Evolutionary conservation across 2,329 filamentous ascomycete species (phyloP), one percentile per base, ranked within the genome.

Genomic region (Beauveria rudraprayagi): DNA sequence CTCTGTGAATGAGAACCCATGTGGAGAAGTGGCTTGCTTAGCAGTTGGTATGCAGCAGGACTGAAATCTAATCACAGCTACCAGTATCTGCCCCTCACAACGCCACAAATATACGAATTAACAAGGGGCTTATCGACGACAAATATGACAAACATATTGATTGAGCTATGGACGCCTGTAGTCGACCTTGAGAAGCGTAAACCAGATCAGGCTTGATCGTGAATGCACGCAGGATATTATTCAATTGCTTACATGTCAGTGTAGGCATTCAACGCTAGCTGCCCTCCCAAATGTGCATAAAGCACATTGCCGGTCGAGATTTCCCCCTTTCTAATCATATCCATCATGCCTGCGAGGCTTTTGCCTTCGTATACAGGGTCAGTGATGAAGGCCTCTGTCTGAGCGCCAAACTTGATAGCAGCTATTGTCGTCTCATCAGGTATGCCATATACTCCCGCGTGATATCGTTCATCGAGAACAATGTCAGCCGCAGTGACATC

Each of bases 291-390:
- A 72, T 91, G 88, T 1, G 86, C 87, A 72, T 89, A 91, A 62
- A 91, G 68, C 37, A 90, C 83, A 67, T 87, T 88, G n/a, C 83
- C 84, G 0, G 79, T 79, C 3, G 73, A 71, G 62, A 90, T 84
- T 70, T 86, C 83, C 0, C 82, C 86, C 56, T 80, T 83, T 64
- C 75, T 80, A 19, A 89, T 83, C 75, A 90, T 74, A 69, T 86
- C 85, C 66, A 90, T 83, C 85, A 90, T 80, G 0, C 87, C 88
- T 4, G 86, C 86, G 70, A 91, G 74, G 66, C 84, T 88, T 80
- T 91, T 91, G 1, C 88, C 88, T 73, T 90, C 87, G 67, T 91
- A 91, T 1, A 91, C 88, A 0, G 87, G 88, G 68, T 91, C 88
- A 0, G 87, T 90, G 64, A 91, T 88, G 66, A 91, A 86, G 0